phyloP scores from a whole-genome alignment of 1,284 basidiomycete species.

The Phellinidium pouzarii region DNA sequence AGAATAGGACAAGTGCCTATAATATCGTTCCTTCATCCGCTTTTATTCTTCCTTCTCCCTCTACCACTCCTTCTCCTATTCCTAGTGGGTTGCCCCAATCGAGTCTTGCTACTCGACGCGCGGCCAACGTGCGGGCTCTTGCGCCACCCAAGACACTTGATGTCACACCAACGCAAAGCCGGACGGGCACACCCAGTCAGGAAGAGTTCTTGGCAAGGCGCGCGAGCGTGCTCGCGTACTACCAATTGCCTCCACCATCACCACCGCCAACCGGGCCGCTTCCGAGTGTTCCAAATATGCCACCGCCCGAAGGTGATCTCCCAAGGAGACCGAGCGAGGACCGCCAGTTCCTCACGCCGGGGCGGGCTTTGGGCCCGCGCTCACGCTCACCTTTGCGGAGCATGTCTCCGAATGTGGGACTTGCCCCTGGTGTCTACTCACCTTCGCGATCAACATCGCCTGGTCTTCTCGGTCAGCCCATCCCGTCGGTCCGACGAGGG shows the following conservation, averaged over 20 bases:
- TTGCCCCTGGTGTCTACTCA: not conserved
- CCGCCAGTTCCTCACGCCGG: slow-evolving; percentile 4
- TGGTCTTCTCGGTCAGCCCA: slow-evolving; percentile 5
- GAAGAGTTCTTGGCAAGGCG: slow-evolving; percentile 4
- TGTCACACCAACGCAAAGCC: slow-evolving; percentile 6
- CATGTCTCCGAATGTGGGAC: not conserved
- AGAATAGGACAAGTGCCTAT: not conserved
- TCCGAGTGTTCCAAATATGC: not conserved
- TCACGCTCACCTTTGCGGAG: slow-evolving; percentile 7
- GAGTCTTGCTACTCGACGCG: not conserved
- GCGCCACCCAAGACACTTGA: not conserved
- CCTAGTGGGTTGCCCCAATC: not conserved
- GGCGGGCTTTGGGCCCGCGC: not conserved
- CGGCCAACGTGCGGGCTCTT: not conserved
- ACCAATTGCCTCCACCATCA: slow-evolving; percentile 17
- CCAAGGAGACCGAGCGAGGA: slow-evolving; percentile 1
- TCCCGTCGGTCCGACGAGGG: slow-evolving; percentile 5
- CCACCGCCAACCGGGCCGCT: slow-evolving; percentile 17
- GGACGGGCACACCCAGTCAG: slow-evolving; percentile 2
- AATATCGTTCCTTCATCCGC: not conserved
- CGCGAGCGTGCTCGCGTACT: slow-evolving; percentile 16
- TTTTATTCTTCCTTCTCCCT: not conserved
- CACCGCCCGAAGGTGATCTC: not conserved
- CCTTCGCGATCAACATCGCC: slow-evolving; percentile 6
- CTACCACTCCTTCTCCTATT: not conserved